Percentiles rank a stretch among this genome's conserved stretches.
phyloP scores from a whole-genome alignment of 192 early-diverging fungal genomes.

The Linnemannia elongata region DNA sequence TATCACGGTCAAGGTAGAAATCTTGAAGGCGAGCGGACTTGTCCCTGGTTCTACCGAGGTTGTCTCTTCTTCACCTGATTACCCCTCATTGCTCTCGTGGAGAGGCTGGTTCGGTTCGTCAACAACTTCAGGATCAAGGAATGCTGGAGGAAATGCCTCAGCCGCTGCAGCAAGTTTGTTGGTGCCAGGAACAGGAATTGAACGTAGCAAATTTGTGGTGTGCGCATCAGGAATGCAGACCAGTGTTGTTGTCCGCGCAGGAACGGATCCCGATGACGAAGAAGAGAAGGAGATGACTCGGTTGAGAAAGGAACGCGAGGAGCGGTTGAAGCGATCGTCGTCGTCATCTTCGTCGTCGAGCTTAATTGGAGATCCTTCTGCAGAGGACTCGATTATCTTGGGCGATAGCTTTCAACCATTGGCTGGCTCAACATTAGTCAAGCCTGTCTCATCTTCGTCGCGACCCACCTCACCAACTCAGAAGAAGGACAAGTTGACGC shows the following conservation, averaged over 20 bases:
- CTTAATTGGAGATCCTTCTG: neutral
- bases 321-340: constrained; percentile 13
- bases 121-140: neutral
- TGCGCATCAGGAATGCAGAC: constrained; percentile 54
- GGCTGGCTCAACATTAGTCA: neutral
- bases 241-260: constrained; percentile 39
- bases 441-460: constrained; percentile 8
- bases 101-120: constrained; percentile 28
- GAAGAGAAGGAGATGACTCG: constrained; percentile 35
- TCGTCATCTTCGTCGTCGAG: constrained; percentile 26
- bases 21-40: constrained; percentile 47
- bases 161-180: neutral
- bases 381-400: constrained; percentile 31
- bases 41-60: constrained; percentile 34
- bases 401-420: constrained; percentile 31
- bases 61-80: neutral
- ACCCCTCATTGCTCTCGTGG: constrained; percentile 34
- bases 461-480: constrained; percentile 16
- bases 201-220: constrained; percentile 42
- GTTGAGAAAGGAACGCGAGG: constrained; percentile 26
- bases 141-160: neutral
- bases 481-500: neutral
- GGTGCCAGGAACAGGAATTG: constrained; percentile 51
- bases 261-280: constrained; percentile 38
- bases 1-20: constrained; percentile 50